phyloP scores from a whole-genome alignment of 129 eudicot species.

The Oenanthe sinensis region DNA sequence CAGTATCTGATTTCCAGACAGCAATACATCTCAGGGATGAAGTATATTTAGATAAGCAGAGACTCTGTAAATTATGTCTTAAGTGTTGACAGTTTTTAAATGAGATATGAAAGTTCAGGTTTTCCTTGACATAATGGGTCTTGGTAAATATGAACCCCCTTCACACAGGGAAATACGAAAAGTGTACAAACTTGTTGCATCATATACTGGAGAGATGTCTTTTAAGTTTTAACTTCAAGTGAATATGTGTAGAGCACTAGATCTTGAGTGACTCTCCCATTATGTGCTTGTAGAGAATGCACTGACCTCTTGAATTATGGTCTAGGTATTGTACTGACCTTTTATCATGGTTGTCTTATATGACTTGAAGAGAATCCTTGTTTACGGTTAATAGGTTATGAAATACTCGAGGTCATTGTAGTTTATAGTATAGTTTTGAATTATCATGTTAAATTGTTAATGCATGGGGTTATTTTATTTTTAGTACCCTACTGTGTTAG shows the following conservation, averaged over 20 bases:
- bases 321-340: background rate
- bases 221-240: background rate
- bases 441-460: too few relatives aligned
- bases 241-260: too few relatives aligned
- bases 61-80: background rate
- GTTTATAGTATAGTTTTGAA: too few relatives aligned
- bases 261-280: background rate
- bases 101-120: slow-evolving; percentile 25
- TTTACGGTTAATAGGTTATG: too few relatives aligned
- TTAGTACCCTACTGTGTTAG: too few relatives aligned
- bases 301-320: background rate
- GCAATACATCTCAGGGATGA: slow-evolving; percentile 84
- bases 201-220: background rate
- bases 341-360: background rate
- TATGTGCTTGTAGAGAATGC: background rate
- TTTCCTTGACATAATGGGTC: background rate
- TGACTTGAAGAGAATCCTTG: background rate
- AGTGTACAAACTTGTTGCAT: slow-evolving; percentile 4
- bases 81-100: slow-evolving; percentile 11
- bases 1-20: slow-evolving; percentile 94
- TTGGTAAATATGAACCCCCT: background rate
- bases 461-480: too few relatives aligned
- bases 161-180: too few relatives aligned
- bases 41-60: slow-evolving; percentile 52
- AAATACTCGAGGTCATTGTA: background rate